These are phyloP conservation scores for Penicillium flavigenum DNA, from an alignment of 495 filamentous ascomycete genomes.

Conservation along the genomic window DNA sequence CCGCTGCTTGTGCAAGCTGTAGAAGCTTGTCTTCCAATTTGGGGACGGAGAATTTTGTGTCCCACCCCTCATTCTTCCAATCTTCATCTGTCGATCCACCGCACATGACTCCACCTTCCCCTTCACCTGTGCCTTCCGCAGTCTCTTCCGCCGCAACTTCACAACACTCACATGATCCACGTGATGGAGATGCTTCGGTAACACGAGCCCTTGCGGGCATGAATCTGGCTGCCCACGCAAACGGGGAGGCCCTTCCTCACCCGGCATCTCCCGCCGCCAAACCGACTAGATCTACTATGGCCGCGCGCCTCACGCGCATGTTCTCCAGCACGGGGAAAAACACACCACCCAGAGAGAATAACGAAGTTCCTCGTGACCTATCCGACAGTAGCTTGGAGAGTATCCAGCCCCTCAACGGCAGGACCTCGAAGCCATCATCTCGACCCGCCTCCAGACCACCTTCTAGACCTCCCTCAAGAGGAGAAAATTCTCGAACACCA, in stretches of 20 bases:
- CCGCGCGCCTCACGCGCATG: constrained; percentile 60
- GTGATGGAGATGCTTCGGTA: constrained; percentile 48
- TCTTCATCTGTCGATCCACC: constrained; percentile 25
- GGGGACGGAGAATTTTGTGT: constrained; percentile 19
- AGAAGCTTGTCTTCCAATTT: constrained; percentile 18
- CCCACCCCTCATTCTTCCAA: constrained; percentile 11
- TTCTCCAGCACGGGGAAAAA: constrained; percentile 48
- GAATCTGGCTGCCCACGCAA: constrained; percentile 38
- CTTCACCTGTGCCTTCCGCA: constrained; percentile 47
- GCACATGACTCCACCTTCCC: constrained; percentile 50
- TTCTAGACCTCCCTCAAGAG: constrained; percentile 41
- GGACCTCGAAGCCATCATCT: constrained; percentile 34
- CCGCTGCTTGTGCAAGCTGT: constrained; percentile 26
- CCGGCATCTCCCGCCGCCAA: constrained; percentile 36
- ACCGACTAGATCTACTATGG: constrained; percentile 53
- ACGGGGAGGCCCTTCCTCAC: constrained; percentile 36
- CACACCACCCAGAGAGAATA: constrained; percentile 33
- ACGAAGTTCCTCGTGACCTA: constrained; percentile 34
- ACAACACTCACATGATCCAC: constrained; percentile 39
- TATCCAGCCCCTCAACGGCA: constrained; percentile 28
- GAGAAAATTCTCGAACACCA: constrained; percentile 29
- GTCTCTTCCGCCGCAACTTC: constrained; percentile 47
- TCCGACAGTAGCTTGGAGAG: constrained; percentile 46
- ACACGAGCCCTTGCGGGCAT: constrained; percentile 50
- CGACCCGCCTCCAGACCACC: constrained; percentile 39